Conservation (phyloP, 139 green algal genomes). For the Haematococcus sp. region DNA sequence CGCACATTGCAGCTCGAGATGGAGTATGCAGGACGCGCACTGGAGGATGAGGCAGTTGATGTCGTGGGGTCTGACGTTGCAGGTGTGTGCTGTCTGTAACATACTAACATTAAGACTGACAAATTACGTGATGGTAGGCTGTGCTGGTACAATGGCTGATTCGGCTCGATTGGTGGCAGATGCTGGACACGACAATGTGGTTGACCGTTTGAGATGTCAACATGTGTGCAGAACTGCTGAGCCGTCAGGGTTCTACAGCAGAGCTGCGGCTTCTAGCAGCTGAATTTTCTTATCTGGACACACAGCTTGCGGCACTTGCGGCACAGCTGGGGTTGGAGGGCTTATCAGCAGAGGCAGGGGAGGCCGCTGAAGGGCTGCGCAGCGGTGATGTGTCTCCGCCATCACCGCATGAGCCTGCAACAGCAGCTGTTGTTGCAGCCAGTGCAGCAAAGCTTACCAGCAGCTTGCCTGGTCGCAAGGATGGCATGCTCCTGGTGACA, state of each 20-base stretch:
- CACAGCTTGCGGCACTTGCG: constrained; percentile 64
- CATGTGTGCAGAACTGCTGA: constrained; percentile 39
- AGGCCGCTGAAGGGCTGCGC: background rate
- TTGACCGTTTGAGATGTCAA: too few species aligned
- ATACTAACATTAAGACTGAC: too few species aligned
- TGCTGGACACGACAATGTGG: too few species aligned
- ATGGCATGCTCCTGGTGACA: background rate
- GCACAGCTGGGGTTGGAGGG: constrained; percentile 12
- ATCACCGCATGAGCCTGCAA: background rate
- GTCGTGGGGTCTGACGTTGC: constrained; percentile 39
- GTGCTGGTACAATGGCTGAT: background rate
- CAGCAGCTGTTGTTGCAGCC: too few species aligned
- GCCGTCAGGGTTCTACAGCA: constrained; percentile 54
- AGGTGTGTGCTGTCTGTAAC: background rate
- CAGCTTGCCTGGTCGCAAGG: too few species aligned
- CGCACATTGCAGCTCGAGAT: constrained; percentile 90
- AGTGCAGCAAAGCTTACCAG: too few species aligned
- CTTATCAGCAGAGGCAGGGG: background rate
- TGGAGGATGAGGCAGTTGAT: constrained; percentile 91
- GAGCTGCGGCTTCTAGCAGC: constrained; percentile 89
- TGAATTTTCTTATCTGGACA: constrained; percentile 85
- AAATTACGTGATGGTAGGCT: too few species aligned
- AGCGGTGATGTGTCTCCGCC: background rate
- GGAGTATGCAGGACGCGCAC: constrained; percentile 75
- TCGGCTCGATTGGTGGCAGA: background rate